phyloP scores from a whole-genome alignment of 441 rosid genomes.

The Arabidopsis hybrid region DNA sequence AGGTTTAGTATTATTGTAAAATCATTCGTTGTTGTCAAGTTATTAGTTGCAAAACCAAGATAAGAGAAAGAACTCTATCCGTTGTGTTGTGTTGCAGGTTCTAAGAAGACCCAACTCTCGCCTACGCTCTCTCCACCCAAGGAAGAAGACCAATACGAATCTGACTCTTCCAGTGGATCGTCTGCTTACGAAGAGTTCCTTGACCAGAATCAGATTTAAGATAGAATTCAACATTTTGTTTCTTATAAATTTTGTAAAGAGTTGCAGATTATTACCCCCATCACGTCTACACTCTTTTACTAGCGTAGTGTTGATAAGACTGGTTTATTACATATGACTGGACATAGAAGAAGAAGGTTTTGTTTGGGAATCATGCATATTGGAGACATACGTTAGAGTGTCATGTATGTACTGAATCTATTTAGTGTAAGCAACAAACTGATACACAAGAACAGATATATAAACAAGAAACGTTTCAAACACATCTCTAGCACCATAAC shows the following conservation, averaged over 20 bases:
- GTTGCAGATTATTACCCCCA: conserved; percentile 4
- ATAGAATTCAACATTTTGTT: conserved; percentile 15
- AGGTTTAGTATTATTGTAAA: conserved; percentile 54
- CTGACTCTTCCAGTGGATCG: conserved; percentile 47
- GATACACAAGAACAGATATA: neutral
- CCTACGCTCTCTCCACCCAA: conserved; percentile 38
- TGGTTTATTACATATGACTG: conserved; percentile 4
- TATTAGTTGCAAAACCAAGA: neutral
- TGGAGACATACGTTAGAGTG: neutral
- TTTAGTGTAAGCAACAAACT: neutral
- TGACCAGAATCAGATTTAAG: conserved; percentile 41
- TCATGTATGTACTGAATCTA: conserved; percentile 1
- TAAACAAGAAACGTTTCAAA: neutral
- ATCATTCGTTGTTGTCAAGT: neutral
- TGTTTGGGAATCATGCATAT: conserved; percentile 11
- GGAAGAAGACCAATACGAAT: conserved; percentile 44
- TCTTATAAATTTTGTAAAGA: conserved; percentile 14
- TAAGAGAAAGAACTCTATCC: neutral
- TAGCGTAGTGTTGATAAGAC: conserved; percentile 12
- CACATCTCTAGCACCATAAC: neutral
- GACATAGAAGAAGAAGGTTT: neutral
- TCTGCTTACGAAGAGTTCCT: conserved; percentile 46
- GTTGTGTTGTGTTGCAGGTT: conserved; percentile 35
- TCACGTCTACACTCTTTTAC: neutral
- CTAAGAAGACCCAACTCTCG: conserved; percentile 38